These are phyloP conservation scores for Colletotrichum filicis DNA, from an alignment of 2,329 filamentous ascomycete species.

Conservation along the genomic window DNA sequence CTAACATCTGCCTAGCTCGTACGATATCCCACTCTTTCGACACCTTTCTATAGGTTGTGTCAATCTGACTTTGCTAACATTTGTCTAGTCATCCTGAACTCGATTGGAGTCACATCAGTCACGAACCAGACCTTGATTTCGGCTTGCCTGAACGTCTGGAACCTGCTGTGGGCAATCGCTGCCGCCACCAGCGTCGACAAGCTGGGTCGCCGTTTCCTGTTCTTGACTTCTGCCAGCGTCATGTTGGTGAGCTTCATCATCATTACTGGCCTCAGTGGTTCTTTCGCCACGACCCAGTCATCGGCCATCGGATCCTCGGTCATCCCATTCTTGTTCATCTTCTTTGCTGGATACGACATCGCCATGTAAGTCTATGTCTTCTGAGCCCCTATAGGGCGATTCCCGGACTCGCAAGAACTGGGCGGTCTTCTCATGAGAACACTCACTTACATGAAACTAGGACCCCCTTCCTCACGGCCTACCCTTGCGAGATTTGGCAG, in stretches of 20 bases:
- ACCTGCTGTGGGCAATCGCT: conserved; percentile 29
- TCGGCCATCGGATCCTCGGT: conserved; percentile 42
- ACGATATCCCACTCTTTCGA: too few relatives aligned
- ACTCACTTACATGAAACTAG: background rate
- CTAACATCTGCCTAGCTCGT: too few relatives aligned
- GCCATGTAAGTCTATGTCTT: conserved; percentile 22
- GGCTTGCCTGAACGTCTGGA: conserved; percentile 33
- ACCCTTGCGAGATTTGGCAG: conserved; percentile 32
- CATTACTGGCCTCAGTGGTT: conserved; percentile 29
- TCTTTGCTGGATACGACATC: conserved; percentile 43
- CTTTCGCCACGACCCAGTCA: conserved; percentile 36
- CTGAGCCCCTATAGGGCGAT: accelerated
- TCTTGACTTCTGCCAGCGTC: conserved; percentile 24
- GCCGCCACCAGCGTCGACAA: conserved; percentile 32
- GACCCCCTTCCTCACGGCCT: conserved; percentile 25
- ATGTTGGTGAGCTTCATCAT: conserved; percentile 30
- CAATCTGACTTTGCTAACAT: background rate
- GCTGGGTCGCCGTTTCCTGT: conserved; percentile 28
- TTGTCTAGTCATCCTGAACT: conserved; percentile 36
- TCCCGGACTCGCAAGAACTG: background rate
- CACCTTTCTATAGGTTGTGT: too few relatives aligned
- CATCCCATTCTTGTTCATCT: conserved; percentile 52
- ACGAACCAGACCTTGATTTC: conserved; percentile 50
- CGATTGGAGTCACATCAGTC: conserved; percentile 43
- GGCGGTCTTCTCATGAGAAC: background rate